Percentiles rank a stretch among this genome's conserved stretches.
phyloP scores from a whole-genome alignment of 345 rosid genomes.

The Gossypium herbaceum region DNA sequence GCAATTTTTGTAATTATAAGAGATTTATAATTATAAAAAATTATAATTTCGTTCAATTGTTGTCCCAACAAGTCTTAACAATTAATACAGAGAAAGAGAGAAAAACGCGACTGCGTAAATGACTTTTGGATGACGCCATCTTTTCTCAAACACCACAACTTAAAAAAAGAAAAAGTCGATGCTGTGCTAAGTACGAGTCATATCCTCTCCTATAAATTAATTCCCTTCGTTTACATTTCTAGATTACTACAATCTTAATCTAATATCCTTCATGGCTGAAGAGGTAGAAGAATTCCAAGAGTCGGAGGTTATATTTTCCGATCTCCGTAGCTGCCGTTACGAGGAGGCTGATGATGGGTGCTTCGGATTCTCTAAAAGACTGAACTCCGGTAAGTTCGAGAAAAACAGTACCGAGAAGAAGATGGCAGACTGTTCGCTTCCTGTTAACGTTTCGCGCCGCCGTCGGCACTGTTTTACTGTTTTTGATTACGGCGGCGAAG shows the following conservation, averaged over 20 bases:
- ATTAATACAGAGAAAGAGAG: not conserved
- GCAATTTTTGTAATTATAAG: no score
- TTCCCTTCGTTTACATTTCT: not conserved
- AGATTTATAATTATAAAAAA: no score
- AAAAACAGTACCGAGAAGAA: constrained; percentile 9
- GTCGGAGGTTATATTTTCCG: constrained; percentile 43
- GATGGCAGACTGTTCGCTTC: constrained; percentile 25
- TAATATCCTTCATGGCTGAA: constrained; percentile 23
- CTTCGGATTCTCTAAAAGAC: constrained; percentile 3
- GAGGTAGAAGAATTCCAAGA: constrained; percentile 38
- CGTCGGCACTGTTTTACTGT: not conserved
- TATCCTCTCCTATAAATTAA: constrained; percentile 19
- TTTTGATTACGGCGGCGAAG: constrained; percentile 13
- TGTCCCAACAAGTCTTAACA: no score
- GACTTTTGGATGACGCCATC: constrained; percentile 29
- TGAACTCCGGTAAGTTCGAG: constrained; percentile 14
- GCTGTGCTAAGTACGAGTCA: constrained; percentile 33
- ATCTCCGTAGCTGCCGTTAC: constrained; percentile 6
- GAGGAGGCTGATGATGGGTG: constrained; percentile 19
- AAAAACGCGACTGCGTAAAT: constrained; percentile 28
- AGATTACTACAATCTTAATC: not conserved
- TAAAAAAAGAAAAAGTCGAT: constrained; percentile 13
- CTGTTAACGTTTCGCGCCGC: constrained; percentile 29
- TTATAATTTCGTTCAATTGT: no score
- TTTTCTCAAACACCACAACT: not conserved